Evolutionary conservation across 2,329 filamentous ascomycete species (phyloP).

Genomic region (Didymella pomorum): DNA sequence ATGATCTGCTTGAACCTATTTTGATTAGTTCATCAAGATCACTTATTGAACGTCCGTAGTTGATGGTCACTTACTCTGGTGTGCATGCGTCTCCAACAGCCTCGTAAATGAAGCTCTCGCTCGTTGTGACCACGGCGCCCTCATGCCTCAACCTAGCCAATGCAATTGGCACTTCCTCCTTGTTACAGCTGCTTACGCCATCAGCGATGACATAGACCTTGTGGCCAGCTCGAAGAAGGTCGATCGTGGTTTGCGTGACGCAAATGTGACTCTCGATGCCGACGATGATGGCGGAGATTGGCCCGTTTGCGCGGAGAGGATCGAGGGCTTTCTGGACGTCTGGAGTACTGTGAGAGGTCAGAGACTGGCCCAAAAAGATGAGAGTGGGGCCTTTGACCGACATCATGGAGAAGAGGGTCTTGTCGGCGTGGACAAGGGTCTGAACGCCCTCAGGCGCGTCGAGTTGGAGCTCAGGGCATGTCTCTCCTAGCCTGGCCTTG

Average conservation of each 20-base stretch:
- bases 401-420: constrained; percentile 90
- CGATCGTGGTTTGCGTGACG: constrained; percentile 85
- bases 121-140: constrained; percentile 81
- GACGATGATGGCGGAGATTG: constrained; percentile 71
- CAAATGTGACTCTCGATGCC: constrained; percentile 96
- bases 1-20: constrained; percentile 73
- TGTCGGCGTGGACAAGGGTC: constrained; percentile 73
- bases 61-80: constrained; percentile 55
- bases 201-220: constrained; percentile 88
- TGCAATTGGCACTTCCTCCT: constrained; percentile 80
- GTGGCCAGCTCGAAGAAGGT: constrained; percentile 78
- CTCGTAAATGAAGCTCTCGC: constrained; percentile 91
- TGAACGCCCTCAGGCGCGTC: constrained; percentile 59
- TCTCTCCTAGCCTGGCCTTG: constrained; percentile 77
- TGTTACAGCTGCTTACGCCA: constrained; percentile 87
- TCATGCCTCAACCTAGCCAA: constrained; percentile 77
- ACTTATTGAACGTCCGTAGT: not conserved
- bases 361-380: not conserved
- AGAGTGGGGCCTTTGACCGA: constrained; percentile 17
- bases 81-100: constrained; percentile 81
- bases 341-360: constrained; percentile 59
- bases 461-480: constrained; percentile 73
- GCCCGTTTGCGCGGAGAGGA: constrained; percentile 41
- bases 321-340: constrained; percentile 62
- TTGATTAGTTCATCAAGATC: not conserved